These are phyloP conservation scores for Phlebopus sp. DNA, from an alignment of 1,284 basidiomycete species.

Conservation along the genomic window DNA sequence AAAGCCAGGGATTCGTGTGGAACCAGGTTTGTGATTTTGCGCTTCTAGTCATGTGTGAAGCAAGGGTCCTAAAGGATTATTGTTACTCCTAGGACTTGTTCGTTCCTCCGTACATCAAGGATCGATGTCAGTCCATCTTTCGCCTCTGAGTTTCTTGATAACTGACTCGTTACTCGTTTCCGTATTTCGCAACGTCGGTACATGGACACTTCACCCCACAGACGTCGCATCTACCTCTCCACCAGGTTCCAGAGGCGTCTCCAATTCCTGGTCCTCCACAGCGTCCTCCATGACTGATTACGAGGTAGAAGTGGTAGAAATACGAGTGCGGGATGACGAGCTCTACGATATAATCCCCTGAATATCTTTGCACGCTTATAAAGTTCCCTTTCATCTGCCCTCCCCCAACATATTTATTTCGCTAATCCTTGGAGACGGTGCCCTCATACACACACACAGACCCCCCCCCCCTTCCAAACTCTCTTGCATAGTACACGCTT, in stretches of 20 bases:
- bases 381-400: not conserved
- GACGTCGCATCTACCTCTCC: conserved; percentile 81
- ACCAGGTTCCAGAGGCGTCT: conserved; percentile 59
- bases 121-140: conserved; percentile 63
- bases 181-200: not conserved
- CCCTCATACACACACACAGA: conserved; percentile 15
- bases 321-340: conserved; percentile 73
- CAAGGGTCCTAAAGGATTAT: not conserved
- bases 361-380: conserved; percentile 12
- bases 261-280: conserved; percentile 65
- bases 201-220: no score
- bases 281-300: conserved; percentile 64
- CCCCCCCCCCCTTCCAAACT: not conserved
- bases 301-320: conserved; percentile 82
- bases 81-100: conserved; percentile 62
- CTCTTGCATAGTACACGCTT: conserved; percentile 2
- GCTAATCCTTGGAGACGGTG: conserved; percentile 12
- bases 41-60: not conserved
- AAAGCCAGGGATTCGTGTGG: conserved; percentile 85
- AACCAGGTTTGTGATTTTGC: conserved; percentile 59
- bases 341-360: conserved; percentile 72
- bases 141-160: conserved; percentile 5
- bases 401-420: conserved; percentile 6
- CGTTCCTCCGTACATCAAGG: conserved; percentile 82
- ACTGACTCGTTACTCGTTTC: not conserved